Evolutionary conservation across 139 green algal genomes (phyloP), one percentile per base, ranked within the genome.

Genomic region (Tetratostichococcus sp.): DNA sequence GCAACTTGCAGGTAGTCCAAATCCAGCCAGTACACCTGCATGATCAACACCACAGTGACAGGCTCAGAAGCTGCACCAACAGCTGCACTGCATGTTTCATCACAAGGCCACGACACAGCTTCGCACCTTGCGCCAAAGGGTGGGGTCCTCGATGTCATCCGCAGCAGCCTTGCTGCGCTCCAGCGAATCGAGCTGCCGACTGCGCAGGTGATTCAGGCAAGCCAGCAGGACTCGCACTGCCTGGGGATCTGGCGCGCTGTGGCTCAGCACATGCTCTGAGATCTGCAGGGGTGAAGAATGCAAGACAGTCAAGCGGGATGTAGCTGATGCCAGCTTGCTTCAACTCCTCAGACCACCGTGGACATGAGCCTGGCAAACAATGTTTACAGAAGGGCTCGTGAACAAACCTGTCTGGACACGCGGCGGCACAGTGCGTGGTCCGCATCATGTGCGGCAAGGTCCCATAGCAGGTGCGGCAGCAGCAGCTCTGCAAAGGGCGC

Each of bases 1-100:
- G 91, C 91, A 17, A 92, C 78, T 0, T 73, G 34, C 28, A 95
- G 74, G 69, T 95, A 94, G 71, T 93, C 84, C 0, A 95, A 1
- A 17, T 91, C 73, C 43, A 97, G 42, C 82, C 91, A 95, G 83
- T 91, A 96, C 42, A 88, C 88, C 66, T 82, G 69, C 25, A 58
- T 6, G 39, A 50, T 21, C 39, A 50, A 50, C 39, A 6, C 39
- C 11, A 11, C 39, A 50, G 39, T 50, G 39, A n/a, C n/a, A n/a
- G n/a, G n/a, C n/a, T n/a, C n/a, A 11, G 8, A 50, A 6, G 8
- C 39, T 50, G 6, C 39, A 6, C 39, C 11, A 11, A 50, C 8
- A 50, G 39, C 39, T 50, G 39, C 39, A 50, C n/a, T n/a, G n/a
- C n/a, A n/a, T n/a, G n/a, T n/a, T n/a, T n/a, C n/a, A n/a, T n/a